These are phyloP conservation scores for Eimeria falciformis DNA, from an alignment of 169 alveolate genomes.

Conservation along the genomic window DNA sequence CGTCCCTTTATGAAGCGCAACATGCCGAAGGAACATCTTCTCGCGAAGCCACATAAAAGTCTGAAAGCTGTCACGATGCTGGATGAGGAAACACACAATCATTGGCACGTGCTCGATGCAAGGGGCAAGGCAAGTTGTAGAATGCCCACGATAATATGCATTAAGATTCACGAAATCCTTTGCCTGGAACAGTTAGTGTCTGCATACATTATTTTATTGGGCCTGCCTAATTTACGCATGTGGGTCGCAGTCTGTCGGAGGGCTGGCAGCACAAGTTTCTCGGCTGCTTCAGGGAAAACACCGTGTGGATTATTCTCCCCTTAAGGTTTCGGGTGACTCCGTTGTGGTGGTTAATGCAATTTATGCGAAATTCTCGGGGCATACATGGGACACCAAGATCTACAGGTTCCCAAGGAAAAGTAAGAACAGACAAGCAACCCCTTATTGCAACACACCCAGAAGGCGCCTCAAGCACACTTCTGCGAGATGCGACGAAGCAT, in stretches of 20 bases:
- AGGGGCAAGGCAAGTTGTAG: slow-evolving; percentile 83
- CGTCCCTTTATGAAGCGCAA: slow-evolving; percentile 88
- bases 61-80: slow-evolving; percentile 86
- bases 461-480: no score
- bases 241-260: slow-evolving; percentile 51
- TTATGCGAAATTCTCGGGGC: slow-evolving; percentile 90
- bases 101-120: slow-evolving; percentile 91
- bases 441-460: no score
- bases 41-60: slow-evolving; percentile 87
- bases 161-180: background rate
- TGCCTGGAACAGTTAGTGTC: background rate
- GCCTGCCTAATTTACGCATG: background rate
- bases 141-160: background rate
- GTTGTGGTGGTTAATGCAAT: slow-evolving; percentile 94
- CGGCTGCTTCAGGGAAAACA: slow-evolving; percentile 79
- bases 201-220: background rate
- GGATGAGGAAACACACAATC: slow-evolving; percentile 87
- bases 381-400: slow-evolving; percentile 94
- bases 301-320: slow-evolving; percentile 68
- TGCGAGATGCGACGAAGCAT: no score
- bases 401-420: slow-evolving; percentile 90
- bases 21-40: slow-evolving; percentile 87
- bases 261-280: slow-evolving; percentile 69
- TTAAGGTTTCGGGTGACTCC: slow-evolving; percentile 85
- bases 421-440: slow-evolving; percentile 39